phyloP scores from a whole-genome alignment of 805 yeast species.

The Nakazawaea laoshanensis region DNA sequence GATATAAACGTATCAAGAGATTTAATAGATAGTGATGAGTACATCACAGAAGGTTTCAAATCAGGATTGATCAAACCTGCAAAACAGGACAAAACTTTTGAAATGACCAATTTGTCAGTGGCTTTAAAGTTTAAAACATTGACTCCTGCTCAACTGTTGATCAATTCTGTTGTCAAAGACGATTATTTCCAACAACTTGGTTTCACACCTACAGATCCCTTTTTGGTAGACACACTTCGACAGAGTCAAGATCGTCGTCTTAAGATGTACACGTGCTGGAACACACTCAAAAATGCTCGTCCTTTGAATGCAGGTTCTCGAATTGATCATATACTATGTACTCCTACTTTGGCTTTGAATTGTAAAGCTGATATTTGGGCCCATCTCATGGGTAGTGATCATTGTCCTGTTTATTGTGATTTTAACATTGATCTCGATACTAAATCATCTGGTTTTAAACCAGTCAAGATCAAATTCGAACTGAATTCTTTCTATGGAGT shows the following conservation, averaged over 20 bases:
- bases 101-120: slow-evolving; percentile 21
- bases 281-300: slow-evolving; percentile 64
- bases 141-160: slow-evolving; percentile 30
- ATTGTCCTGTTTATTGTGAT: slow-evolving; percentile 84
- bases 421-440: slow-evolving; percentile 19
- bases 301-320: slow-evolving; percentile 85
- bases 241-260: slow-evolving; percentile 43
- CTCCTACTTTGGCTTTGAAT: slow-evolving; percentile 24
- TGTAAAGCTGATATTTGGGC: slow-evolving; percentile 57
- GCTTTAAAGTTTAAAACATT: slow-evolving; percentile 29
- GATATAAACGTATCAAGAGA: slow-evolving; percentile 82
- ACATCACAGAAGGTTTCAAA: slow-evolving; percentile 35
- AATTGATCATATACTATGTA: slow-evolving; percentile 65
- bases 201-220: slow-evolving; percentile 17
- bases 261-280: slow-evolving; percentile 89
- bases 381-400: slow-evolving; percentile 78
- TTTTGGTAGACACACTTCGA: slow-evolving; percentile 55
- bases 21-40: slow-evolving; percentile 75
- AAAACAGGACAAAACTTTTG: slow-evolving; percentile 21
- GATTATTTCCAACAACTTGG: slow-evolving; percentile 1
- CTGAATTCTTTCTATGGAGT: slow-evolving; percentile 41
- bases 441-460: no score
- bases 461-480: slow-evolving; percentile 32
- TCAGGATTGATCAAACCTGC: slow-evolving; percentile 23
- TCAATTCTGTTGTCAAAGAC: slow-evolving; percentile 34